Conservation (phyloP, 2,329 filamentous ascomycete species). For the Fusarium heterosporum region DNA sequence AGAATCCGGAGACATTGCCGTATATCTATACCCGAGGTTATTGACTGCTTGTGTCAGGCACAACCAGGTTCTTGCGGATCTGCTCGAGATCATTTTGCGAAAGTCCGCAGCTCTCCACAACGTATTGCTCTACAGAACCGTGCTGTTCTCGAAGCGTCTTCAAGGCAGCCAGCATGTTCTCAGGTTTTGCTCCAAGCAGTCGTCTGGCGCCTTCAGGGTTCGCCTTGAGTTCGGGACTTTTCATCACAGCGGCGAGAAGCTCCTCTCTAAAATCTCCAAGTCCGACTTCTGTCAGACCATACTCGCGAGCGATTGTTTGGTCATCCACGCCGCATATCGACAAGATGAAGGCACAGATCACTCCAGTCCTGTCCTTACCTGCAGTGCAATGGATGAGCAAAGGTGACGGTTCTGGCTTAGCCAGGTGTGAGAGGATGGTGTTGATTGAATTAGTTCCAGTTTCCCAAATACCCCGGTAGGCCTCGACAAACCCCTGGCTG, state of each 20-base stretch:
- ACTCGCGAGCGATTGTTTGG: slow-evolving; percentile 73
- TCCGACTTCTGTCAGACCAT: slow-evolving; percentile 73
- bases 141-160: slow-evolving; percentile 68
- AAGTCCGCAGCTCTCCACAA: slow-evolving; percentile 69
- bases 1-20: not conserved
- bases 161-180: slow-evolving; percentile 62
- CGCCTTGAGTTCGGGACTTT: slow-evolving; percentile 61
- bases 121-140: slow-evolving; percentile 73
- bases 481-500: slow-evolving; percentile 69
- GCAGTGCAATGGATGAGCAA: slow-evolving; percentile 79
- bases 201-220: slow-evolving; percentile 58
- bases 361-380: slow-evolving; percentile 81
- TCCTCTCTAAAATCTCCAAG: slow-evolving; percentile 64
- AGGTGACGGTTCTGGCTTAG: slow-evolving; percentile 57
- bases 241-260: slow-evolving; percentile 63
- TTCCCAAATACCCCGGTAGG: slow-evolving; percentile 71
- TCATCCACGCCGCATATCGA: slow-evolving; percentile 71
- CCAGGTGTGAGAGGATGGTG: slow-evolving; percentile 66
- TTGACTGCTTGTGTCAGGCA: slow-evolving; percentile 46
- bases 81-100: slow-evolving; percentile 64
- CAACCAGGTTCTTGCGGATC: slow-evolving; percentile 63
- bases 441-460: slow-evolving; percentile 64
- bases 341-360: slow-evolving; percentile 75
- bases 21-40: not conserved
- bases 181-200: slow-evolving; percentile 60